Percentiles rank a stretch among this genome's conserved stretches.
Conservation (phyloP, 129 eudicot species). For the Escallonia herrerae region DNA sequence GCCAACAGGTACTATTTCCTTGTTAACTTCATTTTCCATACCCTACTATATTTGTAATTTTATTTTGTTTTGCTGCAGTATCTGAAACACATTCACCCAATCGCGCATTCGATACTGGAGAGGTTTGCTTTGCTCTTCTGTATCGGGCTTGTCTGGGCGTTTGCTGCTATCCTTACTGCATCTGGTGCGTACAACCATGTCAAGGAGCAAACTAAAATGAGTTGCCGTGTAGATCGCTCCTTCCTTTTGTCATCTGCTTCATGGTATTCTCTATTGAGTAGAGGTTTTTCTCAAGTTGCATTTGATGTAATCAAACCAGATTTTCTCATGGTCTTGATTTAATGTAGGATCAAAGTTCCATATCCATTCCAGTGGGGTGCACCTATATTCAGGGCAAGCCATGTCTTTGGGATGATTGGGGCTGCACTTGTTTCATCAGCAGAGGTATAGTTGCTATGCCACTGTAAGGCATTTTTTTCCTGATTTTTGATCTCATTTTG, state of each 20-base stretch:
- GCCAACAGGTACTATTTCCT: slow-evolving; percentile 61
- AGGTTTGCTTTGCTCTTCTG: slow-evolving; percentile 78
- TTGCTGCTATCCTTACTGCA: slow-evolving; percentile 80
- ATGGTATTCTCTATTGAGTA: slow-evolving; percentile 39
- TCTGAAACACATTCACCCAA: slow-evolving; percentile 50
- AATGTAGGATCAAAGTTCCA: slow-evolving; percentile 66
- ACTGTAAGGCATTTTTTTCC: background rate
- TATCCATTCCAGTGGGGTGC: slow-evolving; percentile 97
- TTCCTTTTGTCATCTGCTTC: slow-evolving; percentile 71
- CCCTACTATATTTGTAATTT: background rate
- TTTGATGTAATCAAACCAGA: background rate
- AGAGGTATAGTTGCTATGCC: slow-evolving; percentile 45
- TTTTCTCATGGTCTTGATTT: slow-evolving; percentile 5
- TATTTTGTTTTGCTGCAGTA: slow-evolving; percentile 34
- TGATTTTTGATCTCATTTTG: too few species aligned
- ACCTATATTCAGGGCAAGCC: slow-evolving; percentile 94
- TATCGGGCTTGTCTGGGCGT: slow-evolving; percentile 77
- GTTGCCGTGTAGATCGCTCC: slow-evolving; percentile 78
- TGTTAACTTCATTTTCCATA: background rate
- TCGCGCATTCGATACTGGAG: slow-evolving; percentile 48
- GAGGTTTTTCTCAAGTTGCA: background rate
- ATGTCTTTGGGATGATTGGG: slow-evolving; percentile 97
- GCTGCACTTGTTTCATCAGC: slow-evolving; percentile 94
- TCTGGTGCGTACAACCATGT: slow-evolving; percentile 86
- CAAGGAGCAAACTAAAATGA: slow-evolving; percentile 35